Base-by-base conservation (phyloP, 495 filamentous ascomycete genomes). In the Neurospora cerealis region DNA sequence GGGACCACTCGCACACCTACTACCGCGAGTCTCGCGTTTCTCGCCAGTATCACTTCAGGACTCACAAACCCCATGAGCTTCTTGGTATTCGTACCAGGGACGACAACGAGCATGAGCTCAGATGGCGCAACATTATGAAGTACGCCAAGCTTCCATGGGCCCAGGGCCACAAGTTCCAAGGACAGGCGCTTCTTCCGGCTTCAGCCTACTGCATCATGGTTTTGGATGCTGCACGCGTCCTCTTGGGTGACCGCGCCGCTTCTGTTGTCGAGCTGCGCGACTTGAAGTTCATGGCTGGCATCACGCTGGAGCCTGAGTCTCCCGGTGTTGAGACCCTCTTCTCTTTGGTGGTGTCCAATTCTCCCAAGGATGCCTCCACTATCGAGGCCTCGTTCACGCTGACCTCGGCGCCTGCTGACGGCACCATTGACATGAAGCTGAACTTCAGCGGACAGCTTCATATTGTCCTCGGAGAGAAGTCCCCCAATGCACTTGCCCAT, bases 21-120 rank as follows among this genome's bases (percentile, higher is more conserved):
- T 87, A 83, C 73, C 79, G 82, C 3, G 86, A 88, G 73, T 86
- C 85, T 7, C 79, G 87, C 6, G 71, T 87, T 10, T 83, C 83
- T n/a, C 79, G 81, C 0, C 80, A 87, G 46, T 80, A 83, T 36
- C 83, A 87, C 37, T 80, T 82, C 76, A 81, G 81, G 73, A 71
- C 75, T 0, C 78, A 79, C 11, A 73, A 74, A 13, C 85, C 83
- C 0, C 86, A 88, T 46, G 83, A 85, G 32, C 78, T 89, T 1
- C 82, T 89, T 2, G 87, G 87, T 17, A 77, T 79, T 10, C 82
- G 84, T 0, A 80, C 80, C 0, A 80, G 82, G 5, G 84, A 85
- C 21, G 84, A 86, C 70, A 84, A 82, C 75, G 78, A 78, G 24
- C 72, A 79, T 19, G 77, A 81, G 70, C 76, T 84, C 24, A 78